Evolutionary conservation across 768 basidiomycete genomes (phyloP).

Genomic region (Mrakia gelida): DNA sequence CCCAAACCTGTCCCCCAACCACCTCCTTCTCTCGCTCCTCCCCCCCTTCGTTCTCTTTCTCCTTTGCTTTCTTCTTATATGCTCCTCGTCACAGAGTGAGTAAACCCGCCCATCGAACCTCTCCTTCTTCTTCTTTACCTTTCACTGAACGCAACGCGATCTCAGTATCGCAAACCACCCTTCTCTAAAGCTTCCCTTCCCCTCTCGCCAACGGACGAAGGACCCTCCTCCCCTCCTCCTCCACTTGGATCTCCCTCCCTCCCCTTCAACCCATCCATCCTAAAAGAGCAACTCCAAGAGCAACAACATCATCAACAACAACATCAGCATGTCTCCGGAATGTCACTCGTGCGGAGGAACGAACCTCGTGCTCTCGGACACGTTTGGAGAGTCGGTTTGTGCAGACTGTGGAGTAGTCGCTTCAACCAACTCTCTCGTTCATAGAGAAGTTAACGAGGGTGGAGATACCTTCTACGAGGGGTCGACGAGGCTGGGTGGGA

Average conservation of each 20-base stretch:
- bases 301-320: neutral
- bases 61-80: neutral
- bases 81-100: constrained; percentile 19
- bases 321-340: neutral
- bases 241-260: neutral
- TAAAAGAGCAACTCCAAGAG: neutral
- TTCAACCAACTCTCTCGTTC: constrained; percentile 6
- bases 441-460: constrained; percentile 21
- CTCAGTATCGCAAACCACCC: neutral
- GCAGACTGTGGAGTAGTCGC: constrained; percentile 24
- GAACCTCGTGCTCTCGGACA: constrained; percentile 18
- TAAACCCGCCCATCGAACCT: too few relatives aligned
- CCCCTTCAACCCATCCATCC: neutral
- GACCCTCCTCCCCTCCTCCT: neutral
- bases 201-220: neutral
- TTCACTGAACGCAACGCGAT: constrained; percentile 10
- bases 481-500: neutral
- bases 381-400: constrained; percentile 28
- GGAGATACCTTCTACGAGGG: constrained; percentile 12
- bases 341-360: constrained; percentile 17
- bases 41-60: neutral
- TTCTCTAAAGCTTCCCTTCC: constrained; percentile 6
- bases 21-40: neutral
- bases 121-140: neutral
- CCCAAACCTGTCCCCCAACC: too few relatives aligned